A percentile compares a stretch with the other conserved stretches of the same genome.
Evolutionary conservation across 2,329 filamentous ascomycete species (phyloP).

Genomic region (Epichloe typhina): DNA sequence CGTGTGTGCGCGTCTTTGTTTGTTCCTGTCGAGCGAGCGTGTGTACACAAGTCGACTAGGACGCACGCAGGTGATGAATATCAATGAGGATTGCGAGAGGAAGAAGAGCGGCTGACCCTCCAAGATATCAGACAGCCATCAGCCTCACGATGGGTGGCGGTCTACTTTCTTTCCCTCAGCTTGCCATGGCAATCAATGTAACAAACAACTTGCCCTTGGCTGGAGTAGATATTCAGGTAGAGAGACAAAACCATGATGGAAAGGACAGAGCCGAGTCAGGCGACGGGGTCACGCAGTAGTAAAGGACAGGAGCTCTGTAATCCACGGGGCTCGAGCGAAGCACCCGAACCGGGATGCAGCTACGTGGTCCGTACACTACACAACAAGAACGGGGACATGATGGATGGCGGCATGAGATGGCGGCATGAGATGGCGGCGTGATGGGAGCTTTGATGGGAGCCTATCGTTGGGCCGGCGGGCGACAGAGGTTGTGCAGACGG

Average conservation of each 20-base stretch:
- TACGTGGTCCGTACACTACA: neutral
- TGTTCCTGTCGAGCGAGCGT: neutral
- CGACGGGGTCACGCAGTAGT: neutral
- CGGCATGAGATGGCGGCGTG: neutral
- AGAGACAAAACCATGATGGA: neutral
- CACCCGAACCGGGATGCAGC: neutral
- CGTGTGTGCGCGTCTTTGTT: neutral
- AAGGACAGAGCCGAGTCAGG: neutral
- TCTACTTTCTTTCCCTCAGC: neutral
- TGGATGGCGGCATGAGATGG: neutral
- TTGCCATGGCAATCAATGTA: neutral
- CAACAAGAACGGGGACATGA: neutral
- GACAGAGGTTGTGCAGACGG: neutral
- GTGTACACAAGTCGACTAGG: too few relatives aligned
- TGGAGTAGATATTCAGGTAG: neutral
- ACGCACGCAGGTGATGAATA: neutral
- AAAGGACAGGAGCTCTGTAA: neutral
- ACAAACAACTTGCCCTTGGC: neutral
- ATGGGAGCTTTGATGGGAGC: neutral
- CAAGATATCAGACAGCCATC: neutral
- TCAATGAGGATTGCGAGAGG: neutral
- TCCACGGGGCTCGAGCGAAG: neutral
- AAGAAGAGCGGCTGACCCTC: neutral
- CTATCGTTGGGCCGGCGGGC: neutral
- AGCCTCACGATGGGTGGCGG: neutral